Percentiles rank a stretch among this genome's conserved stretches.
phyloP scores from a whole-genome alignment of 805 yeast species.

The Vanderwaltozyma polyspora region DNA sequence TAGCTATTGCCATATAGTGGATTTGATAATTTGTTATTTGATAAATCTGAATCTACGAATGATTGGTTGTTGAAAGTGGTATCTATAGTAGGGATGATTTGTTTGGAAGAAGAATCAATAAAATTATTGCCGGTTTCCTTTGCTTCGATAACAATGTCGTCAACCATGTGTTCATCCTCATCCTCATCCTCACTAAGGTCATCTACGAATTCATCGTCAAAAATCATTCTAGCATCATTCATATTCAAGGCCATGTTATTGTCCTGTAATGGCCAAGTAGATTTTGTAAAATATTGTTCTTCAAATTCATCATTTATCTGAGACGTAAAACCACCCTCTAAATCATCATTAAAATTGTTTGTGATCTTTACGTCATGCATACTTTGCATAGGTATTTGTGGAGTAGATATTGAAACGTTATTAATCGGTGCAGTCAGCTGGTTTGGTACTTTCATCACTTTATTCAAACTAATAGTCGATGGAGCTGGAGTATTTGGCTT shows the following conservation, averaged over 20 bases:
- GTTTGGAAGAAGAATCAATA: no score
- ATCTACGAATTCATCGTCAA: slow-evolving; percentile 24
- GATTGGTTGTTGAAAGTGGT: neutral
- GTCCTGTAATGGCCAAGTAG: slow-evolving; percentile 20
- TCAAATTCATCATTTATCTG: slow-evolving; percentile 13
- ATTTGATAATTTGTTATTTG: neutral
- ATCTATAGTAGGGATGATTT: no score
- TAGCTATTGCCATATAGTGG: neutral
- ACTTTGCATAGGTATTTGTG: neutral
- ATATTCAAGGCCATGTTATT: slow-evolving; percentile 14
- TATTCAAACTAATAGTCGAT: slow-evolving; percentile 20
- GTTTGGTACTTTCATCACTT: slow-evolving; percentile 12
- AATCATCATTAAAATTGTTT: slow-evolving; percentile 6
- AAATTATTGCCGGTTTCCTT: neutral
- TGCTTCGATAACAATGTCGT: neutral
- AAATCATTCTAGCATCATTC: slow-evolving; percentile 22
- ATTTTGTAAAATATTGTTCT: slow-evolving; percentile 10
- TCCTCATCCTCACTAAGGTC: slow-evolving; percentile 21
- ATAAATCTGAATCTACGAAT: slow-evolving; percentile 2
- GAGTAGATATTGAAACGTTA: neutral
- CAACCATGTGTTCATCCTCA: slow-evolving; percentile 6
- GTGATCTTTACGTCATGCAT: slow-evolving; percentile 9
- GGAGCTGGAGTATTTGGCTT: slow-evolving; percentile 7
- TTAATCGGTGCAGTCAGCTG: neutral
- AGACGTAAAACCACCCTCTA: slow-evolving; percentile 9